Evolutionary conservation across 208 protist species (phyloP), one percentile per base, ranked within the genome.

Genomic region (Leishmania turanica): DNA sequence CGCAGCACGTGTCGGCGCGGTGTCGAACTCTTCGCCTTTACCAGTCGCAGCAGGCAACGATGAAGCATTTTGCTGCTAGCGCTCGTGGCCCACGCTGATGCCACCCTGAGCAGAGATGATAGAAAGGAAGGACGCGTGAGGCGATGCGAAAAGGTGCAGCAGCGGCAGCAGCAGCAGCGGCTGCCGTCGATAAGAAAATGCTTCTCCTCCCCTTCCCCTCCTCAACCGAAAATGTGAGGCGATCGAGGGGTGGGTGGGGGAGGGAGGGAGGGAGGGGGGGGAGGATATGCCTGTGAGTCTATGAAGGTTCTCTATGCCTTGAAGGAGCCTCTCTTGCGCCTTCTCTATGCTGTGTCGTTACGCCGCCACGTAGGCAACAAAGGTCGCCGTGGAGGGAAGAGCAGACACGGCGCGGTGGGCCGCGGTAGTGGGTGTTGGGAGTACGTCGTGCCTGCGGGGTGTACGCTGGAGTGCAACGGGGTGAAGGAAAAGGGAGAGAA

Each of bases 1-100:
- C 81, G 81, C 81, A 81, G 37, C 62, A 71, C 77, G 64, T 78
- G 81, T 17, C 81, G 70, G 13, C 81, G 81, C 40, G 68, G 77
- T 40, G 81, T 17, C 21, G 81, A 31, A 9, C 58, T 70, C 60
- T 85, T 85, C 13, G 69, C 68, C 42, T 85, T 85, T 0, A 47
- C 81, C 37, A 85, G 71, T 42, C 78, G 81, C 4, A 78, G 58
- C 2, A 81, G 3, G 27, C 81, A 85, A 1, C 66, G 62, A 42
- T 78, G 77, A 7, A 85, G 45, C 81, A 85, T 85, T 0, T 53
- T 75, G 49, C 49, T 21, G 3, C 15, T 1, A 31, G 6, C 49
- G n/a, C 24, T 40, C 4, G 31, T 13, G 15, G 31, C 8, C 69
- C 40, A 27, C 34, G 15, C 42, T n/a, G 42, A 49, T 51, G 56